A percentile compares a stretch with the other conserved stretches of the same genome.
Conservation (phyloP, 2,329 filamentous ascomycete species). For the Sporothrix pallida region DNA sequence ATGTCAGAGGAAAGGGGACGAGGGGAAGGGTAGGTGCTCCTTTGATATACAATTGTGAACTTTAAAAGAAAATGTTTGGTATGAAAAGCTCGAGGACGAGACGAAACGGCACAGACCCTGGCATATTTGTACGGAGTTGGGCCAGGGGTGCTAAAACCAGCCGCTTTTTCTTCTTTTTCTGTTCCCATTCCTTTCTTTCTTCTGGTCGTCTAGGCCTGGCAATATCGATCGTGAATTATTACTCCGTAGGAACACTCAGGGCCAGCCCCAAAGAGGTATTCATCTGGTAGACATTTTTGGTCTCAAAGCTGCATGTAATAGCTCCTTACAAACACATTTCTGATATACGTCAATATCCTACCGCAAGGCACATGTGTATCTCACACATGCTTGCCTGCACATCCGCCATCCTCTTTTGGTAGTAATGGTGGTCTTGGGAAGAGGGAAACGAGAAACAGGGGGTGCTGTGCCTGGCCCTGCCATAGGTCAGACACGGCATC, state of each 20-base stretch:
- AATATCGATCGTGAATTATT: neutral
- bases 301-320: neutral
- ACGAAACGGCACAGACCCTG: constrained; percentile 25
- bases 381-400: neutral
- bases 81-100: constrained; percentile 6
- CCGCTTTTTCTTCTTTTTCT: neutral
- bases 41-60: too few relatives aligned
- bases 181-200: too few relatives aligned
- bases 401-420: neutral
- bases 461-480: constrained; percentile 23
- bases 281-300: too few relatives aligned
- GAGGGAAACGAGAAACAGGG: neutral
- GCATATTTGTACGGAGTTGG: constrained; percentile 7
- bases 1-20: neutral
- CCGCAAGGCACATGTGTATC: neutral
- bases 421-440: neutral
- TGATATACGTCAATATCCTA: neutral
- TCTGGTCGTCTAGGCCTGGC: neutral
- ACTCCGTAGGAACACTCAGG: neutral
- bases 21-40: too few relatives aligned
- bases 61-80: constrained; percentile 15
- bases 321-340: neutral
- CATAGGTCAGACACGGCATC: constrained; percentile 28
- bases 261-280: neutral
- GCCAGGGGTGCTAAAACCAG: neutral